Base-by-base conservation (phyloP, 352 stramenopile genomes). In the Phytophthora ohioensis region DNA sequence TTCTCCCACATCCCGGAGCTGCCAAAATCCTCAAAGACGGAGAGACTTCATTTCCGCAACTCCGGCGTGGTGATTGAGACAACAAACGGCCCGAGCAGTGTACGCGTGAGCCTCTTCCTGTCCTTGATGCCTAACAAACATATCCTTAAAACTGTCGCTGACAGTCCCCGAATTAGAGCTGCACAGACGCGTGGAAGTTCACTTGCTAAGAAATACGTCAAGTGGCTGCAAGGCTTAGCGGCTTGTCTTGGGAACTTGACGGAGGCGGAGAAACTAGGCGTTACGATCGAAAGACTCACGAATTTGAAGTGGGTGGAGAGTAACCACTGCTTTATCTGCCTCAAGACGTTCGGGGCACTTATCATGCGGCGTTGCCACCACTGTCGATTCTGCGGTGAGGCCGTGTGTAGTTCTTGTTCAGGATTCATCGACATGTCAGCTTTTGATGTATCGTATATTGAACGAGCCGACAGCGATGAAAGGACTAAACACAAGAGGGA, bases 301-400 rank as follows among this genome's bases (percentile, higher is more conserved):
- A 73, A 78, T 31, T 68, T 72, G 47, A 36, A 67, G 55, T 90
- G 81, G 81, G 76, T 79, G 43, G 67, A 83, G 41, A 82, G 76
- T 49, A 72, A 85, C 61, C 75, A 87, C 69, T 91, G 84, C 60
- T 76, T 69, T 39, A 47, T 88, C 13, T 91, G 84, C 52, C 65
- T 85, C 42, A 87, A 87, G 69, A 71, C 66, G 49, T 91, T 91
- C 48, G 69, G 80, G 47, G 79, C 80, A 17, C 87, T 65, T 30
- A 46, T 46, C 7, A 69, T 73, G 65, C 82, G 82, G 0, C 68
- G 77, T 9, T 85, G 82, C 36, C 84, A 91, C 63, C 81, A 91
- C 66, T 91, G 84, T 56, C 84, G 84, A 1, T 80, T 91, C 49
- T 91, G 84, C 46, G 84, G 84, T 46, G 80, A 89, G n/a, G 77